Conservation (phyloP, 805 yeast genomes). For the Sugiyamaella boreocaroliniensis region DNA sequence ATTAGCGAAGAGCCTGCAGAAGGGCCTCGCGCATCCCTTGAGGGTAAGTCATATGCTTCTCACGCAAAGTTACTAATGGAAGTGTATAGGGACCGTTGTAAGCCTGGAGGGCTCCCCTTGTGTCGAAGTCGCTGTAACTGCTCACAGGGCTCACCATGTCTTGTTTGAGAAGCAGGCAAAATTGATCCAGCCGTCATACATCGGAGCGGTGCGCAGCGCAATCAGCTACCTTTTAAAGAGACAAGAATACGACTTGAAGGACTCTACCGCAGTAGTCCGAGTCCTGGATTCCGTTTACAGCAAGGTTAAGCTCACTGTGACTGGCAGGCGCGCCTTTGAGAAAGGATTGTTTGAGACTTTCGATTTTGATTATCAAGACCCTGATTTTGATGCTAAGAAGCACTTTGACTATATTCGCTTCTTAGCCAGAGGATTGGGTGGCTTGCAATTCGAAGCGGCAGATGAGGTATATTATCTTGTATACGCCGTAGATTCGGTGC, state of each 20-base stretch:
- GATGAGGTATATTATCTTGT: neutral
- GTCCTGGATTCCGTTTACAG: neutral
- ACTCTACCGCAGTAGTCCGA: neutral
- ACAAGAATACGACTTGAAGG: neutral
- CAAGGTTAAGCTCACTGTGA: neutral
- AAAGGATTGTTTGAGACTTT: neutral
- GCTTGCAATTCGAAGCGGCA: neutral
- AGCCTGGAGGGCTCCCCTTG: neutral
- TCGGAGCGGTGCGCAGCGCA: neutral
- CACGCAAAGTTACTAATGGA: neutral
- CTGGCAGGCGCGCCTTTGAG: neutral
- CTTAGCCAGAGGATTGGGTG: neutral
- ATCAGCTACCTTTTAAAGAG: neutral
- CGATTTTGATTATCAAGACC: neutral
- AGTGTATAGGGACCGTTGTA: neutral
- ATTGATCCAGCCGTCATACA: neutral
- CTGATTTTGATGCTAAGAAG: neutral
- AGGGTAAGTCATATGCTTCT: conserved; percentile 31
- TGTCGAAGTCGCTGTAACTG: neutral
- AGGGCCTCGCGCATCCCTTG: conserved; percentile 74
- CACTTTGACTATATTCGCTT: neutral
- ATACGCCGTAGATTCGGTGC: neutral
- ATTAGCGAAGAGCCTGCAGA: conserved; percentile 47
- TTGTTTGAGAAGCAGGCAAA: neutral
- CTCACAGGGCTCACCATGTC: neutral